A percentile compares a stretch with the other conserved stretches of the same genome.
Evolutionary conservation across 2,329 filamentous ascomycete genomes (phyloP).

Genomic region (Domatiomyces globalis): DNA sequence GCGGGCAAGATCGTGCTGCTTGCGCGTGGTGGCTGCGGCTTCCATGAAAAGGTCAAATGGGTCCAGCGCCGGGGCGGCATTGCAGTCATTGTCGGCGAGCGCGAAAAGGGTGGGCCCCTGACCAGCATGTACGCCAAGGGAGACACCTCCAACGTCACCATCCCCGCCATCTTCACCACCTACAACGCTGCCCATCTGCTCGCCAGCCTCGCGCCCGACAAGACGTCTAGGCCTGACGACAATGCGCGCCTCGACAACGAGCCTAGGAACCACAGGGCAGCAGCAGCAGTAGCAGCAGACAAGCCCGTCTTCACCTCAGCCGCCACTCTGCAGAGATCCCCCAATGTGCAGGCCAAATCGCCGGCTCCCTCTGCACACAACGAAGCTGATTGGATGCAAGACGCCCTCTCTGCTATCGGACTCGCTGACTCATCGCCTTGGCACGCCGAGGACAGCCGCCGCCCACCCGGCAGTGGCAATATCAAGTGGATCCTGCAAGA

Average conservation of each 20-base stretch:
- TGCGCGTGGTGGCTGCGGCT: slow-evolving; percentile 86
- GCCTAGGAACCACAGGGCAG: slow-evolving; percentile 16
- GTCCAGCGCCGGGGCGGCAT: slow-evolving; percentile 78
- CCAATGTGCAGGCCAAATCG: slow-evolving; percentile 4
- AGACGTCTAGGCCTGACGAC: slow-evolving; percentile 36
- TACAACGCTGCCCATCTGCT: slow-evolving; percentile 87
- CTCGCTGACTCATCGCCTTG: slow-evolving; percentile 23
- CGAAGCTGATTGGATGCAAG: slow-evolving; percentile 33
- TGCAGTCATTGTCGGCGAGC: slow-evolving; percentile 86
- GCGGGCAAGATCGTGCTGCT: slow-evolving; percentile 82
- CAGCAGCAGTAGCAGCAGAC: slow-evolving; percentile 1
- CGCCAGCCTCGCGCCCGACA: slow-evolving; percentile 67
- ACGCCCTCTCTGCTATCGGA: slow-evolving; percentile 32
- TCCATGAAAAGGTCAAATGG: slow-evolving; percentile 96
- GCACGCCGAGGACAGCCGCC: slow-evolving; percentile 38
- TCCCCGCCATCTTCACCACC: slow-evolving; percentile 88
- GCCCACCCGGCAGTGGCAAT: slow-evolving; percentile 58
- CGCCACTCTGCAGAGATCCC: slow-evolving; percentile 6
- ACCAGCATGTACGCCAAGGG: slow-evolving; percentile 98
- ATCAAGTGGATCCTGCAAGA: slow-evolving; percentile 59
- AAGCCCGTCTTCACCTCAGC: slow-evolving; percentile 22
- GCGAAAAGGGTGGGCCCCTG: slow-evolving; percentile 72
- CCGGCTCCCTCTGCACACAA: slow-evolving; percentile 13
- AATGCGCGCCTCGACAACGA: slow-evolving; percentile 42
- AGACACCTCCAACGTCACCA: slow-evolving; percentile 86